phyloP scores from a whole-genome alignment of 177 flowering plant genomes.

The Telopea speciosissima region DNA sequence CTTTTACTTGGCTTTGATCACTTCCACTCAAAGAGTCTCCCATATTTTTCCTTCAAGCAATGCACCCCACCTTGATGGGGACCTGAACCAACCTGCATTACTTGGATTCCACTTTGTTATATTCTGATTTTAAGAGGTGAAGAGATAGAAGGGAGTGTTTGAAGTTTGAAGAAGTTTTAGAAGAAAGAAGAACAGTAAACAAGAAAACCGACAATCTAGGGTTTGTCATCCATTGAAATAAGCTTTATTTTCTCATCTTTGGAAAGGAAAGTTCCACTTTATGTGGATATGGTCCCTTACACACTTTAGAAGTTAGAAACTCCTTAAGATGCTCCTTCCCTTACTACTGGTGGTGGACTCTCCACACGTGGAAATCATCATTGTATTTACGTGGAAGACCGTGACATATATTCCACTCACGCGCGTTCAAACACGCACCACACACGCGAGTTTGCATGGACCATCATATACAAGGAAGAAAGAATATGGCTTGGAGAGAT shows the following conservation, averaged over 20 bases:
- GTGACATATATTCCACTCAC: slow-evolving; percentile 20
- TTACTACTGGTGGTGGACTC: not conserved
- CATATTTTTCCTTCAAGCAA: too few relatives aligned
- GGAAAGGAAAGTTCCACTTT: slow-evolving; percentile 32
- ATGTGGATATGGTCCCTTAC: slow-evolving; percentile 37
- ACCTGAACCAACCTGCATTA: slow-evolving; percentile 29
- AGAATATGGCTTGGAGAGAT: too few relatives aligned
- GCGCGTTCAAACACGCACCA: slow-evolving; percentile 18
- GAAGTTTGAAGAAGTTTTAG: too few relatives aligned
- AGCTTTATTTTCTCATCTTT: too few relatives aligned
- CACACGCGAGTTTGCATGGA: too few relatives aligned
- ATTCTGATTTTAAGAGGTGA: too few relatives aligned
- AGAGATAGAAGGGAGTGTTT: too few relatives aligned
- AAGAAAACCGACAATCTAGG: too few relatives aligned
- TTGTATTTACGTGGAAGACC: slow-evolving; percentile 23
- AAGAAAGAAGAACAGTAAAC: too few relatives aligned
- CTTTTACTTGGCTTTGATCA: not conserved
- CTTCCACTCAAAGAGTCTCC: too few relatives aligned
- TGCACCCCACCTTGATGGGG: slow-evolving; percentile 18
- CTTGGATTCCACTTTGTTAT: slow-evolving; percentile 31
- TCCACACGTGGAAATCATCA: slow-evolving; percentile 10
- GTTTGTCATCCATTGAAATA: too few relatives aligned
- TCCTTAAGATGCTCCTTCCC: slow-evolving; percentile 11
- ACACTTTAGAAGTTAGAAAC: slow-evolving; percentile 18
- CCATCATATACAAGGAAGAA: too few relatives aligned